Evolutionary conservation across 345 rosid species (phyloP), one percentile per base, ranked within the genome.

Genomic region (Theobroma cacao): DNA sequence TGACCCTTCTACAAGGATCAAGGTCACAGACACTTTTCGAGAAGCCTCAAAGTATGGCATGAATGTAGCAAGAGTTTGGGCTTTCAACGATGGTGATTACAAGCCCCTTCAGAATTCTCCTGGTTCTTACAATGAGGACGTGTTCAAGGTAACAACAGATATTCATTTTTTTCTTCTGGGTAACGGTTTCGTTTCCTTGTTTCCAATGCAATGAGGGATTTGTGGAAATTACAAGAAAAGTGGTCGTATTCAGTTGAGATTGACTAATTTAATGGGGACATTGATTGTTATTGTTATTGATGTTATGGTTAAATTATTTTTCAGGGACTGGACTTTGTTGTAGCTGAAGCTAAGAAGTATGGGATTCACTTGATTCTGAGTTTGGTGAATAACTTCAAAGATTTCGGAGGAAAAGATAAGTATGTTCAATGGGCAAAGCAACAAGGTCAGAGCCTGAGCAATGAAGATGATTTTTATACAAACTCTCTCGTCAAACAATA

Each of bases 11-110:
- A 78, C 88, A 1, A 88, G 84, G 69, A 73, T n/a, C 59, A 89
- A 92, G 64, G 94, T 94, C 66, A 77, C 90, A 4, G 75, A 79
- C 47, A 82, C 87, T 0, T 80, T 91, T 62, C 85, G 76, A 40
- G 88, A 89, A 81, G 96, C 96, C 38, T 80, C 89, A 52, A 80
- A 82, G 76, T 50, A 53, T 11, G 97, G 95, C 68, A 84, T 94
- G 91, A 94, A 87, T 73, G 48, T 94, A 0, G 94, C 91, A 4
- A 88, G 97, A 85, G 87, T 88, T 70, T 94, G 98, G 97, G 97
- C 94, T 61, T 94, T 93, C 62, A 85, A 85, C 53, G 97, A 94
- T 56, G 97, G 94, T 11, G 89, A 74, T 12, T 78, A 82, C 75
- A 62, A 79, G 75, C 84, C 97, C 13, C 91, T 94, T 52, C 97